A percentile compares a stretch with the other conserved stretches of the same genome.
Conservation (phyloP, 768 basidiomycete species). For the Leccinellum rugosiceps region DNA sequence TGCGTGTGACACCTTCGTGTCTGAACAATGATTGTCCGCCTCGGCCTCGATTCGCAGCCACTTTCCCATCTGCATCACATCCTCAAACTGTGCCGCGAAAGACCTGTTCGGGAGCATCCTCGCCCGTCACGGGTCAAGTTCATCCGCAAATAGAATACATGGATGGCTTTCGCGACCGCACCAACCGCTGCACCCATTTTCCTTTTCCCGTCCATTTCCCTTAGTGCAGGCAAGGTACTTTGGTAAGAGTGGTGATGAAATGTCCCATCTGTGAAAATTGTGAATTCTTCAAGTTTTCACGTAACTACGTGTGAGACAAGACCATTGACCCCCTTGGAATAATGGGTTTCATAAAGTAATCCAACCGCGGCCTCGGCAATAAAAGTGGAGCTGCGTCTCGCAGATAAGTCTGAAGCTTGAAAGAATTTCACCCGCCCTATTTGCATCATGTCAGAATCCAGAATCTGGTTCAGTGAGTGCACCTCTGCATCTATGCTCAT, state of each 20-base stretch:
- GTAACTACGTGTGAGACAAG: background rate
- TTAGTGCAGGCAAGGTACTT: background rate
- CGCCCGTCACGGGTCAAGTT: too few relatives aligned
- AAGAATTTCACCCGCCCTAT: background rate
- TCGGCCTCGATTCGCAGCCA: too few relatives aligned
- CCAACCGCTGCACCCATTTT: too few relatives aligned
- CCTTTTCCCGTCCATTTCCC: too few relatives aligned
- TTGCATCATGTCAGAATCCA: conserved; percentile 8
- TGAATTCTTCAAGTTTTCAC: background rate
- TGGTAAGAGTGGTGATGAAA: background rate
- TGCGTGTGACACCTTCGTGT: background rate
- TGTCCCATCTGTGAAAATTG: background rate
- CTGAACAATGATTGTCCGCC: too few relatives aligned
- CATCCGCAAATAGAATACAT: too few relatives aligned
- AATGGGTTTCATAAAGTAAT: background rate
- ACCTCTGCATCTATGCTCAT: background rate
- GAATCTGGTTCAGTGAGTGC: conserved; percentile 12
- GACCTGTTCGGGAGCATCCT: too few relatives aligned
- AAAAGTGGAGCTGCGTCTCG: background rate
- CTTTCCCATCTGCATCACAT: too few relatives aligned
- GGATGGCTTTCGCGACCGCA: too few relatives aligned
- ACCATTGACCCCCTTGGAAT: background rate
- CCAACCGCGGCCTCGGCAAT: background rate
- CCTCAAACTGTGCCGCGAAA: too few relatives aligned
- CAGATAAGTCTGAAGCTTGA: background rate